phyloP scores from a whole-genome alignment of 208 protist genomes.

The Blechomonas ayalai region DNA sequence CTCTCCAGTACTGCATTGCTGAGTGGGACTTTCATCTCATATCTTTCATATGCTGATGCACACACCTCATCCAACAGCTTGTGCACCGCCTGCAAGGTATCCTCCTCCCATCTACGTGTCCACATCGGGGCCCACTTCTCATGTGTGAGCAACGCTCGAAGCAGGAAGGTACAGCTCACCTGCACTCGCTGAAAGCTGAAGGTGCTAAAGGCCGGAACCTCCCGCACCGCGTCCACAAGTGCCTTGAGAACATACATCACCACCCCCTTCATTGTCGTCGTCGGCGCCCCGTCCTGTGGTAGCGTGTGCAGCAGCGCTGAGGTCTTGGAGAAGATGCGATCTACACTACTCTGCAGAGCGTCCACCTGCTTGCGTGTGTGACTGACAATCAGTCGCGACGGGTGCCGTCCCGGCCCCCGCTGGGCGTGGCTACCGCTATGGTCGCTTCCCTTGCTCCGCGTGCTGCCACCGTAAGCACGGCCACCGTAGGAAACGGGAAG shows the following conservation, averaged over 20 bases:
- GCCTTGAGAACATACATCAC: conserved; percentile 62
- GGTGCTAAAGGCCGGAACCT: conserved; percentile 14
- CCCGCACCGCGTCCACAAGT: conserved; percentile 56
- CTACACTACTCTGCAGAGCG: conserved; percentile 55
- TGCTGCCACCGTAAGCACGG: conserved; percentile 10
- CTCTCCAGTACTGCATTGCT: conserved; percentile 44
- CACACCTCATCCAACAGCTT: conserved; percentile 65
- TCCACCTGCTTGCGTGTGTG: conserved; percentile 51
- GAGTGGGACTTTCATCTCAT: conserved; percentile 58
- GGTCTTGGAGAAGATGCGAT: conserved; percentile 54
- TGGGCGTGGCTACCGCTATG: conserved; percentile 9
- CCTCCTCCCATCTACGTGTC: conserved; percentile 12
- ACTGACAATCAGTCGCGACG: conserved; percentile 10
- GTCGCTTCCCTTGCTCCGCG: conserved; percentile 6
- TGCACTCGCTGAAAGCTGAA: conserved; percentile 56
- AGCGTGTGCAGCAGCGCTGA: conserved; percentile 25
- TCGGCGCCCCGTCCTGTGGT: conserved; percentile 22
- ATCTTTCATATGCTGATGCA: conserved; percentile 64
- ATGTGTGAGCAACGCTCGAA: conserved; percentile 41
- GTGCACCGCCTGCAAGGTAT: conserved; percentile 17
- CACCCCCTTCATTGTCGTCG: conserved; percentile 32
- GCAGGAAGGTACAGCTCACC: conserved; percentile 58
- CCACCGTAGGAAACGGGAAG: conserved; percentile 4
- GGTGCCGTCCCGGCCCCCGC: neutral
- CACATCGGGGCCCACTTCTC: conserved; percentile 49